A percentile compares a stretch with the other conserved stretches of the same genome.
These are phyloP conservation scores for Lentinula aciculospora DNA, from an alignment of 768 basidiomycete genomes.

Conservation along the genomic window DNA sequence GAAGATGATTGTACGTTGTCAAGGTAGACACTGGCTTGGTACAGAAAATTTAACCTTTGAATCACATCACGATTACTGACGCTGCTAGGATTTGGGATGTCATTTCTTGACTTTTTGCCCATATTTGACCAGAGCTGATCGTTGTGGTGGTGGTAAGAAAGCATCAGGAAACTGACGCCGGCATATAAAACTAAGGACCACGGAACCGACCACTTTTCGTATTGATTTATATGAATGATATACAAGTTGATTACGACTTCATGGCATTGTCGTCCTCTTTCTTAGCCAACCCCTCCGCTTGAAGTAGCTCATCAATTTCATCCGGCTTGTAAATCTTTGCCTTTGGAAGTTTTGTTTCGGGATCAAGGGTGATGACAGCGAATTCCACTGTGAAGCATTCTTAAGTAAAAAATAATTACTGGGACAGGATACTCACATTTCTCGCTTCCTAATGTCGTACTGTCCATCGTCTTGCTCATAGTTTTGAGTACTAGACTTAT, in stretches of 20 bases:
- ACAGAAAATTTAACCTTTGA: constrained; percentile 81
- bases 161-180: not conserved
- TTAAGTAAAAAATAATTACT: constrained; percentile 5
- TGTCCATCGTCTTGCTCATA: constrained; percentile 99
- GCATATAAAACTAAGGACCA: not conserved
- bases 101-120: constrained; percentile 65
- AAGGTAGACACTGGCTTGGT: constrained; percentile 71
- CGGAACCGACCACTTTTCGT: not conserved
- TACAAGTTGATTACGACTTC: constrained; percentile 39
- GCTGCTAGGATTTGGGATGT: constrained; percentile 49
- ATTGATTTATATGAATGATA: not conserved
- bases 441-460: constrained; percentile 92
- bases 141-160: not conserved
- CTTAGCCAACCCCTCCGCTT: constrained; percentile 78
- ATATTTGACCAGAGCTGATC: constrained; percentile 66
- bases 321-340: constrained; percentile 89
- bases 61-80: constrained; percentile 70
- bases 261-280: constrained; percentile 82
- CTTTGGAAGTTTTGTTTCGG: constrained; percentile 67
- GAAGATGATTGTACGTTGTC: constrained; percentile 26
- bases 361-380: constrained; percentile 86
- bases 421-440: constrained; percentile 59
- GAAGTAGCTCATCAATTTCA: constrained; percentile 82
- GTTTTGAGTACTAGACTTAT: constrained; percentile 87
- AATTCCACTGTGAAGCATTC: constrained; percentile 71